Evolutionary conservation across 257 asterid genomes (phyloP).

Genomic region (Penstemon davidsonii): DNA sequence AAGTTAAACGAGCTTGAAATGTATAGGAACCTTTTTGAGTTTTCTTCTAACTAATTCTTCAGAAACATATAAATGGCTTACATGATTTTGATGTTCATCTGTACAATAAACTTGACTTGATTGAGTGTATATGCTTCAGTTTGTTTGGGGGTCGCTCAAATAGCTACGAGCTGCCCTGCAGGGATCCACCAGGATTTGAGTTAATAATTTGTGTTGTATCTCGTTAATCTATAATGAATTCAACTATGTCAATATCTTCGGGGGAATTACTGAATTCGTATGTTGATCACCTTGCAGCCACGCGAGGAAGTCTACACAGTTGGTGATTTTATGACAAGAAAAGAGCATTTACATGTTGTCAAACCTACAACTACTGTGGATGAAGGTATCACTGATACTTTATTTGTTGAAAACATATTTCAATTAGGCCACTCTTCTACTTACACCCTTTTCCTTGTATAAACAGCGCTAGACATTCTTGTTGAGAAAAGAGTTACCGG

Average conservation of each 20-base stretch:
- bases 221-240: neutral
- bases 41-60: too few species aligned
- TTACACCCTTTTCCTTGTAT: slow-evolving; percentile 22
- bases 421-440: slow-evolving; percentile 8
- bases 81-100: too few species aligned
- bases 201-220: neutral
- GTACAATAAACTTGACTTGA: too few species aligned
- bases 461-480: slow-evolving; percentile 74
- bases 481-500: slow-evolving; percentile 88
- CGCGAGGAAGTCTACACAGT: slow-evolving; percentile 63
- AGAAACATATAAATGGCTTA: too few species aligned
- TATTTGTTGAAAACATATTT: slow-evolving; percentile 12
- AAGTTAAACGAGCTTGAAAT: too few species aligned
- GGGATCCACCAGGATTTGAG: neutral
- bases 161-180: neutral
- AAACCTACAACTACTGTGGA: slow-evolving; percentile 74
- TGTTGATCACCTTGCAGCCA: slow-evolving; percentile 42
- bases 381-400: slow-evolving; percentile 55
- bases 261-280: slow-evolving; percentile 16
- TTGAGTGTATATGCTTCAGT: too few species aligned
- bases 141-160: neutral
- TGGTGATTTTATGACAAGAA: slow-evolving; percentile 87
- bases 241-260: too few species aligned
- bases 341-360: slow-evolving; percentile 65
- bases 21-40: too few species aligned